Percentiles rank a stretch among this genome's conserved stretches.
Evolutionary conservation across 495 filamentous ascomycete species (phyloP).

Genomic region (Podospora fimiseda): DNA sequence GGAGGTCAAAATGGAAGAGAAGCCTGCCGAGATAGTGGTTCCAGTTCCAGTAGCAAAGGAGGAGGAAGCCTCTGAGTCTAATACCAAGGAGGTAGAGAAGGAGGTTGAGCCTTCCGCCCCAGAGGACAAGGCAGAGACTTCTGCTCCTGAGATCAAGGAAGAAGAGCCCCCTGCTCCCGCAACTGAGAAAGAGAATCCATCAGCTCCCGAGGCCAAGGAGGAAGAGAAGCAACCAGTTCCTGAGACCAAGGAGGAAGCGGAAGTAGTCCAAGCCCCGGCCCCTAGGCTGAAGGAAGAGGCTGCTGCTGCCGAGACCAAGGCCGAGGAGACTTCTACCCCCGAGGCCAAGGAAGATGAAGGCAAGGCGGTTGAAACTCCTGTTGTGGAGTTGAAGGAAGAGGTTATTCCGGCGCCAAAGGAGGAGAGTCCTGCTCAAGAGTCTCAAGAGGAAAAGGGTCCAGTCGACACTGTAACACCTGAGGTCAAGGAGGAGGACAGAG

Average conservation of each 20-base stretch:
- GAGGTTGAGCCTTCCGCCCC: neutral
- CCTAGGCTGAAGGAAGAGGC: too few species aligned
- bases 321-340: neutral
- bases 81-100: neutral
- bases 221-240: neutral
- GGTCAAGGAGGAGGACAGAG: neutral
- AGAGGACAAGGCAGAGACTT: slow-evolving; percentile 3
- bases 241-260: slow-evolving; percentile 4
- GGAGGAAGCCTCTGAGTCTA: neutral
- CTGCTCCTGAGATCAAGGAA: slow-evolving; percentile 3
- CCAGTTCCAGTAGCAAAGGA: neutral
- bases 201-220: neutral
- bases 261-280: too few species aligned
- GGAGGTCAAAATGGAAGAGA: too few species aligned
- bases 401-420: neutral
- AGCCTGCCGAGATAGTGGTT: too few species aligned
- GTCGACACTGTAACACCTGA: neutral
- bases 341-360: slow-evolving; percentile 3
- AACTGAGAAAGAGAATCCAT: neutral
- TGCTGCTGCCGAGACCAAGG: neutral
- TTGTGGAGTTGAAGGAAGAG: neutral
- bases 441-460: neutral
- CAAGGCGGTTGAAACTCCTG: too few species aligned
- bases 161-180: neutral
- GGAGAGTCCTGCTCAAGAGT: neutral